Conservation (phyloP, 768 basidiomycete genomes). For the Agrocybe pediades region DNA sequence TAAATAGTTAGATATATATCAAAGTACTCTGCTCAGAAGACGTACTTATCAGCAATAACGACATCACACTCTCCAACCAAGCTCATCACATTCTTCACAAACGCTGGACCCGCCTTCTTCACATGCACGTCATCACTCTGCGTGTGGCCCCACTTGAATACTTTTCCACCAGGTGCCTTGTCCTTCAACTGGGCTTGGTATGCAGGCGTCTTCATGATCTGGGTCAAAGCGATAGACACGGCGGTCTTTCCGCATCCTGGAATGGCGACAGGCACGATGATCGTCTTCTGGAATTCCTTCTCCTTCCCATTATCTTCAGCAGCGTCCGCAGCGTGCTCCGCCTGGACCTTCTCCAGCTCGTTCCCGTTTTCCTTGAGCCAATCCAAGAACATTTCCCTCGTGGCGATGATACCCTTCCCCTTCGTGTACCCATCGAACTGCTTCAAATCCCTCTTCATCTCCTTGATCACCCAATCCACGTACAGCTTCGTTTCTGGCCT, state of each 20-base stretch:
- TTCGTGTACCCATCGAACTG: conserved; percentile 66
- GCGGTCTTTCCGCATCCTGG: conserved; percentile 96
- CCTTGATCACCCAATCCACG: conserved; percentile 77
- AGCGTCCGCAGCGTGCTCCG: conserved; percentile 27
- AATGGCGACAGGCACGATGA: conserved; percentile 87
- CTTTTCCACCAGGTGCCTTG: neutral
- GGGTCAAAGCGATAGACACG: conserved; percentile 73
- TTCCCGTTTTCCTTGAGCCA: conserved; percentile 57
- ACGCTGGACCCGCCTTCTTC: conserved; percentile 72
- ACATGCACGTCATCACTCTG: conserved; percentile 88
- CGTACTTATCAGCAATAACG: conserved; percentile 92
- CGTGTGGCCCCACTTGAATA: conserved; percentile 87
- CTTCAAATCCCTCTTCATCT: conserved; percentile 62
- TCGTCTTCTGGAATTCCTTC: conserved; percentile 62
- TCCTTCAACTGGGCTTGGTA: neutral
- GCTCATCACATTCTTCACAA: conserved; percentile 69
- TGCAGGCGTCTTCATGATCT: conserved; percentile 37
- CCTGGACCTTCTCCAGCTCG: conserved; percentile 29
- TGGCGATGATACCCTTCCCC: conserved; percentile 84
- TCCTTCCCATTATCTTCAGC: conserved; percentile 13
- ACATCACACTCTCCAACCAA: conserved; percentile 68
- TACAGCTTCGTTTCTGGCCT: conserved; percentile 80
- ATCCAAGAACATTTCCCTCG: conserved; percentile 74
- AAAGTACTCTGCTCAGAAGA: conserved; percentile 3
- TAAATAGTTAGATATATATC: neutral